Conservation (phyloP, 768 basidiomycete genomes). For the Gymnopilus junonius region DNA sequence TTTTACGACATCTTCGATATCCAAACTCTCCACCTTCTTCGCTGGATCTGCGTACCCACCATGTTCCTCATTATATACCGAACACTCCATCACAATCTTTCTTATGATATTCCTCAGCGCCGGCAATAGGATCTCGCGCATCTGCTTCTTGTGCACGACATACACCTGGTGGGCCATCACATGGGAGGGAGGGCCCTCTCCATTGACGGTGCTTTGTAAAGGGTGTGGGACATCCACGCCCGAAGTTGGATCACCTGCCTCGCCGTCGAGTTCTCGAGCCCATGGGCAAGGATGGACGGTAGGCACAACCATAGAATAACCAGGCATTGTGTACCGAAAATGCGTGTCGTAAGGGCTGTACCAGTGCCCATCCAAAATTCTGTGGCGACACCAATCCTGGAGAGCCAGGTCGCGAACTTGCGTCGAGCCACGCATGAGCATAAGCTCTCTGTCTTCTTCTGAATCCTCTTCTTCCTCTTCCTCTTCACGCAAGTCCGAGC, state of each 20-base stretch:
- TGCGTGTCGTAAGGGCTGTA: conserved; percentile 73
- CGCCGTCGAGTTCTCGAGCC: conserved; percentile 43
- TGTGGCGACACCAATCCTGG: conserved; percentile 70
- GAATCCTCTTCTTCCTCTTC: conserved; percentile 50
- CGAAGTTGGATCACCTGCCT: conserved; percentile 17
- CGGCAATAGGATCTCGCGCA: conserved; percentile 63
- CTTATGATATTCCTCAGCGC: conserved; percentile 74
- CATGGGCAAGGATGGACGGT: conserved; percentile 69
- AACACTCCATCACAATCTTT: conserved; percentile 66
- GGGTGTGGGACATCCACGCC: conserved; percentile 46
- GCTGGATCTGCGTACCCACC: conserved; percentile 53
- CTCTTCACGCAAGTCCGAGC: conserved; percentile 44
- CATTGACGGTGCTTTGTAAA: conserved; percentile 45
- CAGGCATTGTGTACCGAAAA: conserved; percentile 48
- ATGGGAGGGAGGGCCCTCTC: conserved; percentile 63
- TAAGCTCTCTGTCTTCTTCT: conserved; percentile 47
- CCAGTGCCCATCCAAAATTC: conserved; percentile 81
- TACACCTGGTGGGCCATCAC: conserved; percentile 68
- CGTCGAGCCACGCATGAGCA: conserved; percentile 45
- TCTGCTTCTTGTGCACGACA: conserved; percentile 58
- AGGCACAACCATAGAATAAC: conserved; percentile 38
- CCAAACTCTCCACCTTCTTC: conserved; percentile 57
- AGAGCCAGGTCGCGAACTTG: conserved; percentile 60
- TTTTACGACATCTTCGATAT: conserved; percentile 60
- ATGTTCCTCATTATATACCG: conserved; percentile 34